Percentiles rank a stretch among this genome's conserved stretches.
Evolutionary conservation across 2,329 filamentous ascomycete genomes (phyloP).

Genomic region (Colletotrichum scovillei): DNA sequence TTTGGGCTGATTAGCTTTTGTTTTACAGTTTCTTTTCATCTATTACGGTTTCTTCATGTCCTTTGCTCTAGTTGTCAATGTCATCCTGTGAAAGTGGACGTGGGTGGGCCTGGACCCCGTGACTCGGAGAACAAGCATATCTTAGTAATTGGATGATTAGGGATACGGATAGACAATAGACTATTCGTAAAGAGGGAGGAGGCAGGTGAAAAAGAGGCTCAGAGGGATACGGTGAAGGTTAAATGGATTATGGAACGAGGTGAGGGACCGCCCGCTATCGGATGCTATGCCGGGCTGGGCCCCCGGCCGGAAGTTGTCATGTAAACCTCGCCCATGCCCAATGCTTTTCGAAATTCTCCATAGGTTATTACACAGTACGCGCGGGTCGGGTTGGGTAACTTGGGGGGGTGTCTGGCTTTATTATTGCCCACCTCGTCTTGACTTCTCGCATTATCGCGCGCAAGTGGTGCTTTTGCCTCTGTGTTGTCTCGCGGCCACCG

Average conservation of each 20-base stretch:
- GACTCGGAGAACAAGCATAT: not conserved
- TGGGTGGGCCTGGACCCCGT: slow-evolving; percentile 13
- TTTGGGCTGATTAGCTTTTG: not conserved
- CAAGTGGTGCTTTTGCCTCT: not conserved
- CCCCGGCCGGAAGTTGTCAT: slow-evolving; percentile 1
- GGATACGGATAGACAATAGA: no score
- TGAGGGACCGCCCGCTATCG: slow-evolving; percentile 10
- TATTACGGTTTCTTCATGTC: slow-evolving; percentile 27
- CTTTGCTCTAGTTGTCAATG: not conserved
- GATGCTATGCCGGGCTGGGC: not conserved
- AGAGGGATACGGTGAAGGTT: slow-evolving; percentile 7
- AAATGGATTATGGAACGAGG: slow-evolving; percentile 3
- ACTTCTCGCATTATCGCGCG: not conserved
- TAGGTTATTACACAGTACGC: not conserved
- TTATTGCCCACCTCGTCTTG: not conserved
- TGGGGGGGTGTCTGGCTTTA: not conserved
- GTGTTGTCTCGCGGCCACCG: slow-evolving; percentile 14
- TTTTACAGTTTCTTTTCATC: slow-evolving; percentile 31
- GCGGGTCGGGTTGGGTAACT: not conserved
- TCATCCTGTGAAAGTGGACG: slow-evolving; percentile 12
- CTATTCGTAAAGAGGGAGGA: not conserved
- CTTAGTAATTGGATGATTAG: not conserved
- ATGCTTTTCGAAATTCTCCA: not conserved
- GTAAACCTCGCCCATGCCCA: slow-evolving; percentile 3
- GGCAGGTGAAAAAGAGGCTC: not conserved